Percentiles rank a stretch among this genome's conserved stretches.
Conservation (phyloP, 1,284 basidiomycete species). For the Stygiomarasmius scandens region DNA sequence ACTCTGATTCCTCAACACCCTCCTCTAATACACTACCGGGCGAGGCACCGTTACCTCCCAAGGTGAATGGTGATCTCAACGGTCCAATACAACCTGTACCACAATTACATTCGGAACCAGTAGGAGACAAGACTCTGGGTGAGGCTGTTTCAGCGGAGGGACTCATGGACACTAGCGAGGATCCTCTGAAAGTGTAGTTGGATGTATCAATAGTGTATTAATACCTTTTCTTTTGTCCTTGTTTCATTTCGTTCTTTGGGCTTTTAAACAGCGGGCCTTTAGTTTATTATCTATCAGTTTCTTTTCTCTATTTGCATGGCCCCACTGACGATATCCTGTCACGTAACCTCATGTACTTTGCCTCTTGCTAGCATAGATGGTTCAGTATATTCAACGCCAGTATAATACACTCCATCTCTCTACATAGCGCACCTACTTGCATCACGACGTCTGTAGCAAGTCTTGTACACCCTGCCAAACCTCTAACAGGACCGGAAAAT, state of each 20-base stretch:
- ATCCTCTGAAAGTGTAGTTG: conserved; percentile 53
- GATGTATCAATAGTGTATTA: conserved; percentile 11
- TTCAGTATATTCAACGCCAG: conserved; percentile 17
- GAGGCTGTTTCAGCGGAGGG: conserved; percentile 68
- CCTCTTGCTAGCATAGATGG: conserved; percentile 25
- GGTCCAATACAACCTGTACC: conserved; percentile 37
- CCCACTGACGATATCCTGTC: conserved; percentile 26
- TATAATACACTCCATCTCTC: conserved; percentile 13
- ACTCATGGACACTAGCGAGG: conserved; percentile 73
- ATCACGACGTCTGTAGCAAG: not conserved
- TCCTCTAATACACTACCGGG: conserved; percentile 32
- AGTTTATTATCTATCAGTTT: conserved; percentile 10
- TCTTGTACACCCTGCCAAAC: conserved; percentile 60
- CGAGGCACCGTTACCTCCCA: conserved; percentile 50
- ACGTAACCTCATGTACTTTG: conserved; percentile 28
- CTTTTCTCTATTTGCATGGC: conserved; percentile 16
- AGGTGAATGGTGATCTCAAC: conserved; percentile 13
- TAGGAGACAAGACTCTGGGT: conserved; percentile 57
- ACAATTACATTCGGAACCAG: conserved; percentile 57
- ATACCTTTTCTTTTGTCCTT: not conserved
- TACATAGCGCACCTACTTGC: not conserved
- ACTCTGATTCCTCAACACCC: conserved; percentile 14
- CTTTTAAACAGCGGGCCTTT: conserved; percentile 2
- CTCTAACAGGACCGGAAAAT: conserved; percentile 58
- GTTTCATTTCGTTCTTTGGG: conserved; percentile 8